Evolutionary conservation across 2,329 filamentous ascomycete species (phyloP).

Genomic region (Talaromyces islandicus): DNA sequence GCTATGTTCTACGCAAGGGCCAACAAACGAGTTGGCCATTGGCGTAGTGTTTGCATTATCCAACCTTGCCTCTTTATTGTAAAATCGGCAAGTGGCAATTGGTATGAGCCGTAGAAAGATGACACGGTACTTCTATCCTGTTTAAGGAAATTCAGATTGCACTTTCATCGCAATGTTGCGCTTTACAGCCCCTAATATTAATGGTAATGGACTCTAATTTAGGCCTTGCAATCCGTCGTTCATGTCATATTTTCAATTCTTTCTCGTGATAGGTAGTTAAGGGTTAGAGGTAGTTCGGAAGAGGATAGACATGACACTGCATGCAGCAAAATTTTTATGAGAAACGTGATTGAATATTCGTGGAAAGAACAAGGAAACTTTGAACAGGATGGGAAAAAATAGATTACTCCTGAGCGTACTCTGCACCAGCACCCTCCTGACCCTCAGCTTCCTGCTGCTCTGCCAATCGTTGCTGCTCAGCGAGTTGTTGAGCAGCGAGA

Average conservation of each 20-base stretch:
- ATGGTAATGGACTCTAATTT: background rate
- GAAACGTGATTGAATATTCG: slow-evolving; percentile 11
- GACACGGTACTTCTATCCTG: background rate
- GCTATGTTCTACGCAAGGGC: too few relatives aligned
- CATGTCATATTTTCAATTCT: slow-evolving; percentile 11
- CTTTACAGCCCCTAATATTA: background rate
- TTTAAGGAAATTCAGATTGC: background rate
- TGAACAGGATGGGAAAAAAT: slow-evolving; percentile 15
- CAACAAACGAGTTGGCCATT: too few relatives aligned
- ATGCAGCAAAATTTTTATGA: slow-evolving; percentile 9
- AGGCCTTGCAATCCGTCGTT: slow-evolving; percentile 6
- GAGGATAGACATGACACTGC: slow-evolving; percentile 9
- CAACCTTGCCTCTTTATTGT: too few relatives aligned
- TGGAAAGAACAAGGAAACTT: slow-evolving; percentile 2
- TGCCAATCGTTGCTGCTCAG: slow-evolving; percentile 51
- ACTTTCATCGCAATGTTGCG: background rate
- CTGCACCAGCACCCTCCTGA: slow-evolving; percentile 39
- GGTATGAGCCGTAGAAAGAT: background rate
- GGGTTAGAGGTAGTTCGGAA: slow-evolving; percentile 2
- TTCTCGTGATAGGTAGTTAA: slow-evolving; percentile 2
- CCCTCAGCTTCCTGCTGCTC: slow-evolving; percentile 51
- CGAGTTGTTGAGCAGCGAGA: slow-evolving; percentile 53
- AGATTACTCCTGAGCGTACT: slow-evolving; percentile 44
- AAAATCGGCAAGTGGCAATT: background rate
- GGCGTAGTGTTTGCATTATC: too few relatives aligned